A percentile compares a stretch with the other conserved stretches of the same genome.
Evolutionary conservation across 495 filamentous ascomycete genomes (phyloP).

Genomic region (Delitschia confertaspora): DNA sequence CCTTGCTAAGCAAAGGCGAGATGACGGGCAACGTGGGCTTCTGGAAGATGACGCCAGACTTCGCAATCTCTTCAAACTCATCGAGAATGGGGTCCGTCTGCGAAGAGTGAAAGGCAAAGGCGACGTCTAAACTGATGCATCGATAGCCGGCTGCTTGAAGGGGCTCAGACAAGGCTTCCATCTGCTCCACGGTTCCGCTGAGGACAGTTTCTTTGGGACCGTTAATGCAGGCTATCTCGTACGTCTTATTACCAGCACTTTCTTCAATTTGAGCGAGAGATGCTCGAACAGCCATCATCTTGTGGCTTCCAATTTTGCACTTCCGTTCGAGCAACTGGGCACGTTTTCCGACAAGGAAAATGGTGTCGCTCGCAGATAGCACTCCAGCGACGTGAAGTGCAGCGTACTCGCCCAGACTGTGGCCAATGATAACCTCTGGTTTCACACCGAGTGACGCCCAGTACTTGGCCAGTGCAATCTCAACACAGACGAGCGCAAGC

Average conservation of each 20-base stretch:
- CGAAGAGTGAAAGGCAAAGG: slow-evolving; percentile 73
- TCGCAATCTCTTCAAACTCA: slow-evolving; percentile 52
- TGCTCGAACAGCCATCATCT: slow-evolving; percentile 32
- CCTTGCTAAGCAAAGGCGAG: slow-evolving; percentile 56
- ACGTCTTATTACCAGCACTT: neutral
- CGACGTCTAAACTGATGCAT: slow-evolving; percentile 52
- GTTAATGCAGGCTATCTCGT: slow-evolving; percentile 37
- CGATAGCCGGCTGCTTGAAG: slow-evolving; percentile 22
- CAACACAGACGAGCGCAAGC: slow-evolving; percentile 30
- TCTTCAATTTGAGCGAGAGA: slow-evolving; percentile 1
- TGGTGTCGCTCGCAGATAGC: slow-evolving; percentile 13
- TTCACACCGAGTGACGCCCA: slow-evolving; percentile 34
- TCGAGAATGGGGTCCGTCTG: slow-evolving; percentile 72
- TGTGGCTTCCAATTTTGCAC: slow-evolving; percentile 12
- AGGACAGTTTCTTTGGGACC: slow-evolving; percentile 32
- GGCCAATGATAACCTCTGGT: slow-evolving; percentile 31
- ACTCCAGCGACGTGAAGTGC: slow-evolving; percentile 27
- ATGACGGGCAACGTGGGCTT: slow-evolving; percentile 59
- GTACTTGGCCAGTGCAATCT: slow-evolving; percentile 34
- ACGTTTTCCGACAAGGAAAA: slow-evolving; percentile 22
- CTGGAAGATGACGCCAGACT: slow-evolving; percentile 47
- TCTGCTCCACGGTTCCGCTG: slow-evolving; percentile 26
- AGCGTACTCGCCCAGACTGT: slow-evolving; percentile 31
- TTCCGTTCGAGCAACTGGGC: slow-evolving; percentile 15
- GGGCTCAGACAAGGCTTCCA: slow-evolving; percentile 12